These are phyloP conservation scores for Cladophialophora yegresii DNA, from an alignment of 2,329 filamentous ascomycete species.

Conservation along the genomic window DNA sequence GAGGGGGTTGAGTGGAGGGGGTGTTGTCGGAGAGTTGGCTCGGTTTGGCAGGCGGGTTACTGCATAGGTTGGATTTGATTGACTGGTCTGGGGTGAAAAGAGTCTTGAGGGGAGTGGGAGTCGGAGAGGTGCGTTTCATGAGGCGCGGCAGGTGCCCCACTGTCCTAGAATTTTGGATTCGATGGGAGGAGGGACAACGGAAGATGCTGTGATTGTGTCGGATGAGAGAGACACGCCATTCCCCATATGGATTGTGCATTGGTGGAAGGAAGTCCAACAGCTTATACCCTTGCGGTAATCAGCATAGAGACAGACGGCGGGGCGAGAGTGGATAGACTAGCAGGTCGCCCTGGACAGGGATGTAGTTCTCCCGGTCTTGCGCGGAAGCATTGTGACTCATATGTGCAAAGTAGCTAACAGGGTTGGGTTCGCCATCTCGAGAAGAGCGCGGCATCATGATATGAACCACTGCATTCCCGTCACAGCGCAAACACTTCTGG, in stretches of 20 bases:
- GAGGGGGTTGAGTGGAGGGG: conserved; percentile 79
- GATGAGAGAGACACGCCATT: not conserved
- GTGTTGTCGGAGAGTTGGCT: conserved; percentile 84
- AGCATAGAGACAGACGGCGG: not conserved
- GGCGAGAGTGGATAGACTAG: not conserved
- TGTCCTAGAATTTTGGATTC: not conserved
- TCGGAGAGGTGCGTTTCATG: not conserved
- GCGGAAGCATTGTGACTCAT: too few species aligned
- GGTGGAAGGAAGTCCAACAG: too few species aligned
- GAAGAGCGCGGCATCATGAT: too few species aligned
- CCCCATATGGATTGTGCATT: not conserved
- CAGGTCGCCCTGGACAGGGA: too few species aligned
- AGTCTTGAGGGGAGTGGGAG: not conserved
- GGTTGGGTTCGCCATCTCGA: too few species aligned
- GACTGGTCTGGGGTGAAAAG: not conserved
- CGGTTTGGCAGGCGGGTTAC: conserved; percentile 57
- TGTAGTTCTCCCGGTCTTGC: too few species aligned
- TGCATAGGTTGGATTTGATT: conserved; percentile 28
- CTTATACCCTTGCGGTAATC: not conserved
- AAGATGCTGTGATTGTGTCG: not conserved
- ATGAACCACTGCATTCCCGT: not conserved
- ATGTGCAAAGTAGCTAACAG: too few species aligned
- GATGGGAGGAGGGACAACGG: not conserved
- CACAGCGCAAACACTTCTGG: too few species aligned
- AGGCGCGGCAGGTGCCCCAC: not conserved